A percentile compares a stretch with the other conserved stretches of the same genome.
Evolutionary conservation across 768 basidiomycete species (phyloP).

Genomic region (Xerocomellus intermedius): DNA sequence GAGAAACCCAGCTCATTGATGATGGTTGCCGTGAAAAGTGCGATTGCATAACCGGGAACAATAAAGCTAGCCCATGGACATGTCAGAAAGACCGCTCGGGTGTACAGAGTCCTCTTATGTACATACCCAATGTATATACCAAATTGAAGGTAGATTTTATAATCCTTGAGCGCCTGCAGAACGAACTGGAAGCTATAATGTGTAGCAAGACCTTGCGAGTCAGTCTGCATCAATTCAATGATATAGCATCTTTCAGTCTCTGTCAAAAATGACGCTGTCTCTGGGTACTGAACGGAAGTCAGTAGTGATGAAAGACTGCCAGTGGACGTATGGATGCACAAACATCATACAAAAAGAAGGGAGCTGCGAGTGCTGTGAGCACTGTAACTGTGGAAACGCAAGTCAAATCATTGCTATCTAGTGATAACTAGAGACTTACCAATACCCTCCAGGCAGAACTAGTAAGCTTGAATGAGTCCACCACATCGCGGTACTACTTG

Average conservation of each 20-base stretch:
- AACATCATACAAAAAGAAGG: slow-evolving; percentile 54
- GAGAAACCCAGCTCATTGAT: slow-evolving; percentile 48
- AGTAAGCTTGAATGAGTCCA: slow-evolving; percentile 1
- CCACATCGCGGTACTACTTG: neutral
- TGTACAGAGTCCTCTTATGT: neutral
- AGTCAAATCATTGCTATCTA: neutral
- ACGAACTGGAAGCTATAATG: slow-evolving; percentile 46
- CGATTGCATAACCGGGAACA: slow-evolving; percentile 44
- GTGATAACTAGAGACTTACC: slow-evolving; percentile 6
- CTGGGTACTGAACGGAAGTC: slow-evolving; percentile 5
- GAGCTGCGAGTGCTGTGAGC: slow-evolving; percentile 20
- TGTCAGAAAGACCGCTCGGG: slow-evolving; percentile 1
- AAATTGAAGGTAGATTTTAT: slow-evolving; percentile 35
- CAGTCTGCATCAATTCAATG: slow-evolving; percentile 40
- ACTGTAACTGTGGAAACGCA: slow-evolving; percentile 5
- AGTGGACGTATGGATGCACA: slow-evolving; percentile 11
- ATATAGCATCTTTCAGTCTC: slow-evolving; percentile 41
- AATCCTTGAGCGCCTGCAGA: slow-evolving; percentile 46
- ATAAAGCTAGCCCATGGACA: slow-evolving; percentile 31
- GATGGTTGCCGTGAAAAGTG: slow-evolving; percentile 49
- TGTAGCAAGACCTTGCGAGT: slow-evolving; percentile 43
- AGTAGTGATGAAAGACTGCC: neutral
- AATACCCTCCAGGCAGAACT: slow-evolving; percentile 34
- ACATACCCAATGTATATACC: slow-evolving; percentile 40
- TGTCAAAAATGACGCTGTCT: slow-evolving; percentile 26